A percentile compares a stretch with the other conserved stretches of the same genome.
Evolutionary conservation across 371 early-diverging fungal genomes (phyloP).

Genomic region (Massospora cicadina): DNA sequence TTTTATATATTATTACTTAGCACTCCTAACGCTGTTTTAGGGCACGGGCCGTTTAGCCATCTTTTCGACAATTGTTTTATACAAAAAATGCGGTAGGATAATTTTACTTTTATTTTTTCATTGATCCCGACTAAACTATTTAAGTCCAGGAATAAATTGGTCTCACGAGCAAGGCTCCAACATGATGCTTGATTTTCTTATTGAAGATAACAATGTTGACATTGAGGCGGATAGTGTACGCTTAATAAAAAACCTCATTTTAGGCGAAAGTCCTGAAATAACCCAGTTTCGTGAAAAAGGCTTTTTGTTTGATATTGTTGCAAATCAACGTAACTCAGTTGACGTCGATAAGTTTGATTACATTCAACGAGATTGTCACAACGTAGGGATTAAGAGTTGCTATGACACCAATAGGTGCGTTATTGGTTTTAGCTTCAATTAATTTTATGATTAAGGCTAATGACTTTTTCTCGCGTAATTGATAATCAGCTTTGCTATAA

Average conservation of each 20-base stretch:
- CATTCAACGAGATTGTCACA: constrained; percentile 73
- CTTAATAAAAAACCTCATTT: constrained; percentile 72
- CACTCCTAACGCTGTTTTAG: constrained; percentile 15
- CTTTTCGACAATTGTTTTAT: constrained; percentile 82
- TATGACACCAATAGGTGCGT: constrained; percentile 43
- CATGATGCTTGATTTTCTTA: constrained; percentile 72
- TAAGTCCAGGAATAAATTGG: constrained; percentile 49
- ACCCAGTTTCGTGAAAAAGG: constrained; percentile 19
- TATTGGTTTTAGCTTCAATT: neutral
- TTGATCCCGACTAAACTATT: neutral
- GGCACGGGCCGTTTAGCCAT: constrained; percentile 90
- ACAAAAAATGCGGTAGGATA: constrained; percentile 28
- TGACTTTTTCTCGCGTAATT: constrained; percentile 67
- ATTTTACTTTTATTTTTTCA: neutral
- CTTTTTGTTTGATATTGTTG: constrained; percentile 89
- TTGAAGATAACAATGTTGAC: constrained; percentile 65
- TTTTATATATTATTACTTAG: neutral
- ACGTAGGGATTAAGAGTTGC: constrained; percentile 60
- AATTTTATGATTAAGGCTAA: constrained; percentile 25
- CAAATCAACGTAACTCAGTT: constrained; percentile 80
- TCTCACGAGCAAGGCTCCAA: constrained; percentile 77
- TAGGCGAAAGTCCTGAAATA: constrained; percentile 33
- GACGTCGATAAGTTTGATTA: constrained; percentile 98
- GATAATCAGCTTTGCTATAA: constrained; percentile 79
- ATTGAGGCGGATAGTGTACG: constrained; percentile 41